Percentiles rank a stretch among this genome's conserved stretches.
Evolutionary conservation across 805 yeast genomes (phyloP).

Genomic region (Candida piceae): DNA sequence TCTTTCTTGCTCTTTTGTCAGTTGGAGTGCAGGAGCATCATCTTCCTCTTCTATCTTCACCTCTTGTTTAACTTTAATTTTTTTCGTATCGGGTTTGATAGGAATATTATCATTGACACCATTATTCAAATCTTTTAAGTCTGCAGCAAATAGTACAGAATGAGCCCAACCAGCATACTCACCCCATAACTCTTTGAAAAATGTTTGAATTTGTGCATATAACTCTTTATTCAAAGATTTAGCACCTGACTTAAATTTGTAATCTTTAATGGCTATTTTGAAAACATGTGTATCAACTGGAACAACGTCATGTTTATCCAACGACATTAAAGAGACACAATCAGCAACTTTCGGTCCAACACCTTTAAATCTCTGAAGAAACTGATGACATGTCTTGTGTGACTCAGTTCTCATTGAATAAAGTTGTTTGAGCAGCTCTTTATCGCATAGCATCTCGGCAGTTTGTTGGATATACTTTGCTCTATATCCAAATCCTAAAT

Average conservation of each 20-base stretch:
- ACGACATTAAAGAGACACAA: slow-evolving; percentile 88
- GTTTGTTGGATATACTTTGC: slow-evolving; percentile 85
- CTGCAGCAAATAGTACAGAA: slow-evolving; percentile 86
- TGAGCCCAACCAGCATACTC: slow-evolving; percentile 98
- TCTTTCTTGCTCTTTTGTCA: neutral
- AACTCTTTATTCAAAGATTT: slow-evolving; percentile 46
- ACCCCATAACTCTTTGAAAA: slow-evolving; percentile 74
- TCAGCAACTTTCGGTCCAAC: slow-evolving; percentile 99
- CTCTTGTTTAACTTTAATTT: neutral
- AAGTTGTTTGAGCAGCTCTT: slow-evolving; percentile 33
- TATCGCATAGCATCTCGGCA: slow-evolving; percentile 49
- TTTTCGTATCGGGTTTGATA: slow-evolving; percentile 1
- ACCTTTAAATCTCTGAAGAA: slow-evolving; percentile 65
- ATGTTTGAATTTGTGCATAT: slow-evolving; percentile 52
- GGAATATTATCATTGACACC: slow-evolving; percentile 42
- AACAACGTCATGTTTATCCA: slow-evolving; percentile 80
- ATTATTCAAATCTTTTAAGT: slow-evolving; percentile 63
- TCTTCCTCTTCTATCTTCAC: slow-evolving; percentile 2
- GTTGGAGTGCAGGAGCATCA: neutral
- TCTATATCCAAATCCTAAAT: slow-evolving; percentile 78
- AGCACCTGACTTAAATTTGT: slow-evolving; percentile 42
- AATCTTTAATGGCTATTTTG: slow-evolving; percentile 82
- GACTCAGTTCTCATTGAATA: slow-evolving; percentile 34
- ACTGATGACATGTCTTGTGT: slow-evolving; percentile 45
- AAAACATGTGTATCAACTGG: slow-evolving; percentile 96